Evolutionary conservation across 306 rosid species (phyloP), one percentile per base, ranked within the genome.

Genomic region (Casuarina cunninghamiana): DNA sequence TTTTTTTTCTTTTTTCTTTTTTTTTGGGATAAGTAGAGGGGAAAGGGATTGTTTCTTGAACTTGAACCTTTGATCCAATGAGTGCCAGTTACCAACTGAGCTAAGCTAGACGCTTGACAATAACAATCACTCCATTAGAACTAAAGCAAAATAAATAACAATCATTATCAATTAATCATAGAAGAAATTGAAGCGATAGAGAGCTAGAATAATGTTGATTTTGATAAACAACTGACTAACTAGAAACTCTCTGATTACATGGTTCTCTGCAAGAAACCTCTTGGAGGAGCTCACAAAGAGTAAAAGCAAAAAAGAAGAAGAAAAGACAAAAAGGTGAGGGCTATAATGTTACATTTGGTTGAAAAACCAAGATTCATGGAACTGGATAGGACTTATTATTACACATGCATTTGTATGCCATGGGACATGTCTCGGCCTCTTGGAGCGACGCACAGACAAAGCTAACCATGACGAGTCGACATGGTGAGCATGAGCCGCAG

Each of bases 331-430:
- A 35, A 26, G 44, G 44, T 3, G 55, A 17, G 73, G 53, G 9
- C 72, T 19, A 42, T 32, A 38, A 41, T 69, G 53, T 69, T 45
- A 65, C 45, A 66, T 37, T 65, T 43, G 71, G 45, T 38, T 65
- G 46, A 6, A 7, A 39, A 10, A 17, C 10, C 19, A 16, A 17
- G 26, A 57, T 2, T 81, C 83, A 93, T n/a, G 98, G 97, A 55
- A 93, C 84, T 69, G 97, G 98, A 51, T 89, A 93, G 21, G 92
- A 87, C 88, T 93, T 91, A 89, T 89, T 77, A 21, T 82, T 83
- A 65, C 98, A 93, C 95, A 87, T 93, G 89, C 98, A 93, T 80
- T 89, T 91, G 81, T 95, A 95, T 83, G 97, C 92, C 93, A 95
- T 89, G 15, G 97, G 98, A 72, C 98, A 95, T 1, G 97, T 83